Base-by-base conservation (phyloP, 805 yeast species). In the Candida tammaniensis region DNA sequence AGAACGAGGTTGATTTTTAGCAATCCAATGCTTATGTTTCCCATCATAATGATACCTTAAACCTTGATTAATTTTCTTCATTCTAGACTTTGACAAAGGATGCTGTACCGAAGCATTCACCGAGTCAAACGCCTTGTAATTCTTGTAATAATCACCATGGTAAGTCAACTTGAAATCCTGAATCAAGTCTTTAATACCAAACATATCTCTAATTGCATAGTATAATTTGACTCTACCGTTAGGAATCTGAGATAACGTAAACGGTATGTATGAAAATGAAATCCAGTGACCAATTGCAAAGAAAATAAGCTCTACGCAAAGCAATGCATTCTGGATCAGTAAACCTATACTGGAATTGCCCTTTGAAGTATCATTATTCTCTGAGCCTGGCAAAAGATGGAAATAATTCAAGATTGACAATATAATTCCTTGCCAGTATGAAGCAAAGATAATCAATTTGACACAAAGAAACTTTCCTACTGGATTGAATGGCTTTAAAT, bases 391-490 rank as follows among this genome's bases (percentile, higher is more conserved):
- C 18, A 76, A 45, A 27, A 67, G 31, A 35, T 80, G 72, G 48
- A 71, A 46, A 51, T 70, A 64, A 59, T 72, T 64, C 27, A 82
- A 49, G 1, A 77, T 51, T 4, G 78, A 76, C 28, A 85, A 61
- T 1, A 80, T 44, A 7, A 83, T 61, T 0, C 94, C 87, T 55
- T 93, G 98, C 99, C 99, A 93, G 55, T 88, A 93, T n/a, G 96
- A 85, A 16, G 96, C 98, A 69, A 93, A 93, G 31, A 93, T 89
- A 35, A 93, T 87, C 43, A 88, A 70, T 53, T 93, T 93, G 30
- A 93, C 95, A 61, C 97, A 88, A 24, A 93, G 56, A 55, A 93
- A 93, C 60, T 89, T 89, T 8, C 94, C 88, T 75, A 93, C 80
- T 3, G 98, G 98, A 35, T 86, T 75, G 63, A 82, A 89, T 1